These are phyloP conservation scores for Nannizziopsis barbatae DNA, from an alignment of 2,329 filamentous ascomycete genomes.

Conservation along the genomic window DNA sequence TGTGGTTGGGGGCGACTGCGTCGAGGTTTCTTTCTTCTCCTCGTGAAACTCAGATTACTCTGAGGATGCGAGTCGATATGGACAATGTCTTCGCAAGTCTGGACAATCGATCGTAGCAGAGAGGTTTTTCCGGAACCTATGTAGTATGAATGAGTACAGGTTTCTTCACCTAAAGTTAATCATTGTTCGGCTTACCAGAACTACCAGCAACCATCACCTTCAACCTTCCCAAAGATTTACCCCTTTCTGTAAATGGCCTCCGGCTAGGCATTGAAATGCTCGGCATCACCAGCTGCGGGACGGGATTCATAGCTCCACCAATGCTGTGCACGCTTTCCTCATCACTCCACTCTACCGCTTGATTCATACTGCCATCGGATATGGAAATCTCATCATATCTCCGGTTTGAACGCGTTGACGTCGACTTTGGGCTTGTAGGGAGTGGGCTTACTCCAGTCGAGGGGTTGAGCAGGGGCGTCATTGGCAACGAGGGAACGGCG, in stretches of 20 bases:
- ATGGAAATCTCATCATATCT: constrained; percentile 48
- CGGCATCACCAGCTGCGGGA: constrained; percentile 89
- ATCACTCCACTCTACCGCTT: constrained; percentile 45
- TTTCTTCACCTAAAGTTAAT: background rate
- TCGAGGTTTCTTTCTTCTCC: constrained; percentile 14
- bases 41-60: constrained; percentile 11
- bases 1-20: constrained; percentile 11
- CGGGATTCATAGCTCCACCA: constrained; percentile 28
- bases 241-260: constrained; percentile 77
- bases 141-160: constrained; percentile 6
- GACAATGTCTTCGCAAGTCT: constrained; percentile 81
- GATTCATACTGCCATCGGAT: constrained; percentile 45
- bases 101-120: constrained; percentile 76
- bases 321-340: constrained; percentile 36
- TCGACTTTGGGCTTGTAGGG: constrained; percentile 50
- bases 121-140: constrained; percentile 78
- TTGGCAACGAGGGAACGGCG: constrained; percentile 28
- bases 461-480: constrained; percentile 39
- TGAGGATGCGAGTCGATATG: constrained; percentile 60
- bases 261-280: constrained; percentile 83
- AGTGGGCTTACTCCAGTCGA: constrained; percentile 41
- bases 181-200: constrained; percentile 45
- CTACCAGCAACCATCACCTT: constrained; percentile 81
- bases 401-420: constrained; percentile 47
- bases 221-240: constrained; percentile 70